Base-by-base conservation (phyloP, 2,329 filamentous ascomycete species). In the Verticillium alfalfae region DNA sequence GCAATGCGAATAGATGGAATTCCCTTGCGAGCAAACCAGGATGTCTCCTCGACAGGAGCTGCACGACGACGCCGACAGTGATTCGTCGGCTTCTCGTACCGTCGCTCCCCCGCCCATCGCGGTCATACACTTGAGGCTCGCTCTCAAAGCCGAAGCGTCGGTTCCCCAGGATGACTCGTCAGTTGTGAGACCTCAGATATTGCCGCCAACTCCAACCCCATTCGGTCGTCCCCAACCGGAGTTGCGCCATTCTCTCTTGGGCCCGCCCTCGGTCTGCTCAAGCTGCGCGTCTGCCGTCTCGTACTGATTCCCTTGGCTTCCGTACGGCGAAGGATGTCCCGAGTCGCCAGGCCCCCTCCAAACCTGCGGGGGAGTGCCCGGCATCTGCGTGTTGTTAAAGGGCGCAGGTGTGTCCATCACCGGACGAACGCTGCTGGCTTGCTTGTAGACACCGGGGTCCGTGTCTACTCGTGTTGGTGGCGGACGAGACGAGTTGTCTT, bases 401-500 rank as follows among this genome's bases (percentile, higher is more conserved):
- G 79, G 76, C 57, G 75, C 67, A 13, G 78, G 73, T n/a, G 83
- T 79, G 16, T 88, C 85, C 67, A 87, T 84, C 38, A 96, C 86
- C 62, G 93, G 90, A 57, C 93, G 87, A 49, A 94, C 92, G 57
- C 90, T 93, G 66, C 87, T 89, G 74, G 96, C 93, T 71, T 92
- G 90, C 69, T 92, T 89, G 88, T 89, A 92, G 5, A 91, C 84
- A 26, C 90, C 85, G 5, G 91, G 91, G 71, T 98, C 94, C n/a
- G 90, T 92, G 71, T 97, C 93, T 59, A 97, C 92, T 62, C 90
- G 77, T 60, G 83, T 78, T 70, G 78, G 86, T 63, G 80, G 79
- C 37, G 80, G 84, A 59, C 80, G 78, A 59, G 72, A 81, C 70
- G 82, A 76, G 76, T 89, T 81, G 74, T 85, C 84, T 72, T 81